Percentiles rank a stretch among this genome's conserved stretches.
Conservation (phyloP, 306 rosid genomes). For the Cyclanthera cordifolia region DNA sequence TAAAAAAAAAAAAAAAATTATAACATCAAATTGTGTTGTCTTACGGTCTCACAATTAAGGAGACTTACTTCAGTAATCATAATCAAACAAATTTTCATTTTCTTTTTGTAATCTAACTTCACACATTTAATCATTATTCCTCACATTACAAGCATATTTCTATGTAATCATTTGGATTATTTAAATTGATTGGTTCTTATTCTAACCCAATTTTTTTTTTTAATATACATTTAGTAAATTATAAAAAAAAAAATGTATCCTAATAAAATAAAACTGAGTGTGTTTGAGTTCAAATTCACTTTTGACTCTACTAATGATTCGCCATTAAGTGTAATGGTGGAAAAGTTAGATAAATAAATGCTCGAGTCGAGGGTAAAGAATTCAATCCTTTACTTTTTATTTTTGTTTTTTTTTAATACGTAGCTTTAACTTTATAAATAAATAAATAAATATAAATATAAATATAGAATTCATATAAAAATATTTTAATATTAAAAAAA, state of each 20-base stretch:
- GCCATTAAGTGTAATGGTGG: neutral
- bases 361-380: neutral
- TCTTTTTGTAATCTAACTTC: neutral
- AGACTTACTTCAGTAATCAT: no score
- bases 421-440: neutral
- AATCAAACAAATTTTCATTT: no score
- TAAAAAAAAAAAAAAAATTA: no score
- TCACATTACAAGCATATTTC: slow-evolving; percentile 8
- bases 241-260: neutral
- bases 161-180: neutral
- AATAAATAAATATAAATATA: no score
- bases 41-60: no score
- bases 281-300: neutral
- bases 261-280: neutral
- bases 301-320: neutral
- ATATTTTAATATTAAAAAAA: no score
- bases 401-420: no score
- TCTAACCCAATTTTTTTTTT: neutral
- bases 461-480: no score
- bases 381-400: neutral
- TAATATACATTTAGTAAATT: no score
- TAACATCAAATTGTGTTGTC: no score
- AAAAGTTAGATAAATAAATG: neutral
- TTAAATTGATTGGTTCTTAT: neutral
- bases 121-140: slow-evolving; percentile 4